Base-by-base conservation (phyloP, 352 stramenopile genomes). In the Pythium graminicola region DNA sequence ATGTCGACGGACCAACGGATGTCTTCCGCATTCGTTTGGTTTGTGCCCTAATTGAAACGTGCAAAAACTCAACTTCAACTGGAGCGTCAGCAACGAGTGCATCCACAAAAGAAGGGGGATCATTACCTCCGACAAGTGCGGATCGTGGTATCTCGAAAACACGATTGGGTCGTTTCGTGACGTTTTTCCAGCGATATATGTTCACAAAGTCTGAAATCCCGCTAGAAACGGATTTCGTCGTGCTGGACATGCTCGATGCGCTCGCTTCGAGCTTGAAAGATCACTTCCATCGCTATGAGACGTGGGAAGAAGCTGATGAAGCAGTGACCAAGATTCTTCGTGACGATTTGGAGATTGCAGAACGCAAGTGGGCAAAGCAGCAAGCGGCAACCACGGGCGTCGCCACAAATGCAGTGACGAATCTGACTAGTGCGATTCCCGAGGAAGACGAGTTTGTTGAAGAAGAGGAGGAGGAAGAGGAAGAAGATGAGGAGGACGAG, bases 141-240 rank as follows among this genome's bases (percentile, higher is more conserved):
- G 87, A 98, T 1, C 83, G 86, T 29, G 75, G 76, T 29, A 89
- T 95, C 40, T 94, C 91, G 8, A 68, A 85, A 39, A 63, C 68
- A 2, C 89, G 93, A 31, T 67, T 99, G 3, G 77, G 85, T 20
- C 83, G 79, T 13, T 97, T 97, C 54, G 79, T 98, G 52, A 61
- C 83, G 7, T 95, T 96, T 57, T 97, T 98, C 58, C 93, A 98
- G 64, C 84, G 93, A 23, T 99, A 99, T 72, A 79, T 98, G 16
- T 97, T 98, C 40, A 94, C 91, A 23, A 98, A 98, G 70, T 78
- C 72, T 4, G 84, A 94, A 31, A 79, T 99, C 13, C 95, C 95
- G 1, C 81, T 96, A 38, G 95, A 98, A 49, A 96, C 96, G 26
- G 82, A 97, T 48, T 98, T 96, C 67, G 72, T 91, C 29, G 76